phyloP scores from a whole-genome alignment of 208 protist species.

The Phytomonas serpens region DNA sequence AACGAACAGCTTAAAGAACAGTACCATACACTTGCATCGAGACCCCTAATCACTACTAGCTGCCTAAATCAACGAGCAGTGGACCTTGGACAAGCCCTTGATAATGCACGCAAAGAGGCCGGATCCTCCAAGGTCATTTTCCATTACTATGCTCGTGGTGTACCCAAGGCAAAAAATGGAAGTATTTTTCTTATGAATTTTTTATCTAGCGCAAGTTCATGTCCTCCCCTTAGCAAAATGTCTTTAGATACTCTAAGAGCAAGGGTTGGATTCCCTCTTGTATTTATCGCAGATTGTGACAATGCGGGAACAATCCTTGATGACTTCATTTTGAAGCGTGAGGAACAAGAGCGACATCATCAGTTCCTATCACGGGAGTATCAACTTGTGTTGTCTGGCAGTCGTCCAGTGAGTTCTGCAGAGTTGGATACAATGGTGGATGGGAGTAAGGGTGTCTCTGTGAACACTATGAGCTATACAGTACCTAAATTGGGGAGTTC shows the following conservation, averaged over 20 bases:
- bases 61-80: slow-evolving; percentile 46
- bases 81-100: slow-evolving; percentile 48
- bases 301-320: slow-evolving; percentile 58
- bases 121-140: slow-evolving; percentile 67
- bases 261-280: slow-evolving; percentile 61
- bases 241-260: slow-evolving; percentile 47
- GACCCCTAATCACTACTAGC: slow-evolving; percentile 36
- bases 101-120: slow-evolving; percentile 53
- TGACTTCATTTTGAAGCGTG: slow-evolving; percentile 45
- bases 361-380: slow-evolving; percentile 38
- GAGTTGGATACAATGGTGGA: slow-evolving; percentile 23
- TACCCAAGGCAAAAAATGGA: slow-evolving; percentile 41
- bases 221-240: slow-evolving; percentile 29
- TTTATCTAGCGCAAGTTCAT: slow-evolving; percentile 12
- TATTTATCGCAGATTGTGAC: slow-evolving; percentile 79
- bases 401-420: slow-evolving; percentile 23
- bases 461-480: slow-evolving; percentile 11
- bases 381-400: slow-evolving; percentile 26
- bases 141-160: slow-evolving; percentile 72
- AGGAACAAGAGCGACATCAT: slow-evolving; percentile 52
- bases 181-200: slow-evolving; percentile 41
- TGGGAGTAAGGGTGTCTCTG: neutral
- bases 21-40: slow-evolving; percentile 60
- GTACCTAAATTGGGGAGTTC: slow-evolving; percentile 1
- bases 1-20: slow-evolving; percentile 52